These are phyloP conservation scores for Cephaloascus albidus DNA, from an alignment of 805 yeast genomes.

Conservation along the genomic window DNA sequence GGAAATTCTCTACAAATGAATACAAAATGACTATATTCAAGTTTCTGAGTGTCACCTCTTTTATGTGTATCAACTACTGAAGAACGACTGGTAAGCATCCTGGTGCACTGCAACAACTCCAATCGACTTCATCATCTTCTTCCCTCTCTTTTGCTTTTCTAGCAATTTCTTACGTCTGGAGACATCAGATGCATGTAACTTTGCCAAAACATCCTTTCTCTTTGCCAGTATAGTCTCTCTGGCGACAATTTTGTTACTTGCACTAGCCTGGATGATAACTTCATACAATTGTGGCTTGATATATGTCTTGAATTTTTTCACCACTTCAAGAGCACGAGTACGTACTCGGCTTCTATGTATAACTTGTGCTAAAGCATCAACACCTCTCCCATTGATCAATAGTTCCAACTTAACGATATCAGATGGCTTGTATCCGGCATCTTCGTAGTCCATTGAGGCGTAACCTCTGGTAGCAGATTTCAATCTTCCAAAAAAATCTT, in stretches of 20 bases:
- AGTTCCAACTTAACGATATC: constrained; percentile 84
- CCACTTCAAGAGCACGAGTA: constrained; percentile 71
- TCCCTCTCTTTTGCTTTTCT: constrained; percentile 89
- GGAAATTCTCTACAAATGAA: no score
- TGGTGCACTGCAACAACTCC: constrained; percentile 75
- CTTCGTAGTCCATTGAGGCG: constrained; percentile 92
- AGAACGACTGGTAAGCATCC: constrained; percentile 84
- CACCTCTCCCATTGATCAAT: constrained; percentile 78
- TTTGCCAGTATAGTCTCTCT: constrained; percentile 91
- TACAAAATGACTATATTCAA: no score
- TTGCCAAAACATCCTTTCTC: constrained; percentile 90
- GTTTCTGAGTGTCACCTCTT: no score
- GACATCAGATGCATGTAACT: constrained; percentile 87
- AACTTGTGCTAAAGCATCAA: constrained; percentile 88
- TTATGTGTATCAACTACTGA: constrained; percentile 21
- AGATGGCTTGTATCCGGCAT: constrained; percentile 73
- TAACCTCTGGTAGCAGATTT: constrained; percentile 88
- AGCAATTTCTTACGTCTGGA: constrained; percentile 82
- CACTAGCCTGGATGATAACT: constrained; percentile 85
- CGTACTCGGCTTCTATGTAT: constrained; percentile 78
- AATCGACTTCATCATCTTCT: constrained; percentile 68
- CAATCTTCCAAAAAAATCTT: constrained; percentile 89
- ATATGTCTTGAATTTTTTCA: constrained; percentile 69
- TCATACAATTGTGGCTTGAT: constrained; percentile 81
- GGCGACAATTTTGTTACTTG: constrained; percentile 72